phyloP scores from a whole-genome alignment of 2,329 filamentous ascomycete species.

The Fusarium chaquense region DNA sequence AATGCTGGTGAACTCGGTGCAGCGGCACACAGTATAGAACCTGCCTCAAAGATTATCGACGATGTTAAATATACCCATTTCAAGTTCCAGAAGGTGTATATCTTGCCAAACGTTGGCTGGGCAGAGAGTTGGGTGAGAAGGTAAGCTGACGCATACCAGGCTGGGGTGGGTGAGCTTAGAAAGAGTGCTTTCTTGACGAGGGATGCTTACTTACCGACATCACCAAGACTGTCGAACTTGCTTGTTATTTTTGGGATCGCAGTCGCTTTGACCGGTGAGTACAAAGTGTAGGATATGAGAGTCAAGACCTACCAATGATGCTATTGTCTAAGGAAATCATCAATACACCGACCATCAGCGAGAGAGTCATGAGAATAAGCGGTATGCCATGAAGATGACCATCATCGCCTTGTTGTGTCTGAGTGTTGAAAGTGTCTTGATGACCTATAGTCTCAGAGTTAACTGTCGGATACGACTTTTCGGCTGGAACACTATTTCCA shows the following conservation, averaged over 20 bases:
- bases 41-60: conserved; percentile 45
- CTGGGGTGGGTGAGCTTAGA: not conserved
- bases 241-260: conserved; percentile 47
- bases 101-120: conserved; percentile 48
- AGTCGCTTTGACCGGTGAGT: conserved; percentile 31
- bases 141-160: conserved; percentile 52
- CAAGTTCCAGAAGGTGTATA: conserved; percentile 51
- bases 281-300: fast-evolving
- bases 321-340: conserved; percentile 43
- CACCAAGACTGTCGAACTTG: conserved; percentile 52
- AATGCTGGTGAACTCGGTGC: conserved; percentile 52
- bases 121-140: conserved; percentile 45
- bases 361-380: conserved; percentile 31
- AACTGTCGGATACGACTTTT: not conserved
- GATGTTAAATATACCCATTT: conserved; percentile 49
- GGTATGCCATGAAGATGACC: conserved; percentile 31
- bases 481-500: fast-evolving
- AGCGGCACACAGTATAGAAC: conserved; percentile 46
- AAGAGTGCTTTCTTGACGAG: fast-evolving
- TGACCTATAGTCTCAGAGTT: not conserved
- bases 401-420: not conserved
- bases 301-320: conserved; percentile 29
- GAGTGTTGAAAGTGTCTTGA: not conserved
- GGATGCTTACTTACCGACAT: conserved; percentile 28
- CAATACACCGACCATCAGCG: conserved; percentile 37